Base-by-base conservation (phyloP, 2,329 filamentous ascomycete species). In the Xylariaceae sp. region DNA sequence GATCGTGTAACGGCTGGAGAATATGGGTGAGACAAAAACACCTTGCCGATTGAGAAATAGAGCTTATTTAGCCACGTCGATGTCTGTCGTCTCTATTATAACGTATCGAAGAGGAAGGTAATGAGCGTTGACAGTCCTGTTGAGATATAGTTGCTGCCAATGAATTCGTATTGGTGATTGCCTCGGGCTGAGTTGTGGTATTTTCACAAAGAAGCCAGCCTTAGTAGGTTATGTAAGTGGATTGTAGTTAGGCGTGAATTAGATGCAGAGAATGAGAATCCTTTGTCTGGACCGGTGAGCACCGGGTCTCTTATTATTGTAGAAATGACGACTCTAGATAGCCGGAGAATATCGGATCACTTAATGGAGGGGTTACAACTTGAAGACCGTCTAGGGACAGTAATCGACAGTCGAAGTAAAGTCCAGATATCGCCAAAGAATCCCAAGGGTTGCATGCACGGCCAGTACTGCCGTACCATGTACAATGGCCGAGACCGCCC, bases 401-500 rank as follows among this genome's bases (percentile, higher is more conserved):
- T 51, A 55, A 58, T 55, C 44, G 37, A 45, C 24, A 44, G 33
- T 42, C 48, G 10, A 48, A 23, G 48, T 30, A 32, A 55, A 26
- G 21, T 26, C 50, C 30, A 53, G 49, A 49, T 53, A 55, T 52
- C 47, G 26, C 36, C 42, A 55, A 50, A 46, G 48, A 51, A 40
- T 55, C 46, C 30, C 11, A 49, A 21, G 49, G 49, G 26, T 44
- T 44, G 55, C 46, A 53, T 48, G 52, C 55, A 54, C 56, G 58
- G 53, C 54, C 30, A 58, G 57, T n/a, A n/a, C n/a, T n/a, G n/a
- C n/a, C n/a, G 58, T 55, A 53, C 62, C 62, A 55, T 59, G 50
- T 36, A 61, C 62, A 59, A 61, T 66, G 65, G 66, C 64, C 66
- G 66, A 68, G 59, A 65, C 64, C 66, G 66, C 64, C 66, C 66